Evolutionary conservation across 768 basidiomycete species (phyloP), one percentile per base, ranked within the genome.

Genomic region (Kwoniella mangroviensis): DNA sequence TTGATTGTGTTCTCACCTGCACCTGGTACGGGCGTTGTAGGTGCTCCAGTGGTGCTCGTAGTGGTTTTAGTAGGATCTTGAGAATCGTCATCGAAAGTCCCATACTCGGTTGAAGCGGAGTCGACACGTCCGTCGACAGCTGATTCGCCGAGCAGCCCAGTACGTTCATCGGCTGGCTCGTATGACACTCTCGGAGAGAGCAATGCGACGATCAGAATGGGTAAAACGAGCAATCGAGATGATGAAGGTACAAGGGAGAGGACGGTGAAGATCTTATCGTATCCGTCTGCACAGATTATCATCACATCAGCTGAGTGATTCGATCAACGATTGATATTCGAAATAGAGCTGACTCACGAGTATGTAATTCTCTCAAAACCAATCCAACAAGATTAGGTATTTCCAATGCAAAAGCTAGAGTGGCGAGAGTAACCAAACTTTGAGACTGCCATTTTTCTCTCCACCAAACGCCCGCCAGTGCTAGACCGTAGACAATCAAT

Each of bases 101-200:
- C 85, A 9, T 89, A 88, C 19, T 68, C 67, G 45, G 59, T 55
- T 15, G 52, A 22, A 9, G 65, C 49, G 90, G 84, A 43, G 88
- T 86, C 24, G 86, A 87, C 0, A 88, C 87, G 24, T 84, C 84
- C 67, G 19, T 87, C 15, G 86, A 84, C 84, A 79, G 63, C 56
- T 53, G 85, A 74, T 21, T 75, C 70, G 42, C 86, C 84, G 6
- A 84, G 73, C 4, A 75, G 68, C 69, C 56, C 81, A 74, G 73
- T 73, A 65, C 73, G 79, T 75, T 71, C 82, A 19, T 89, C 81
- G 2, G 87, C 86, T 13, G 77, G 74, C 34, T 75, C 73, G 83
- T 91, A 95, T 2, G 87, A 83, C 56, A 89, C 84, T 65, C 88
- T 88, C 17, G 93, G 93, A 43, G 85, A 87, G 61, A 87, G 79